Percentiles rank a stretch among this genome's conserved stretches.
These are phyloP conservation scores for Claviceps maximensis DNA, from an alignment of 2,329 filamentous ascomycete genomes.

Conservation along the genomic window DNA sequence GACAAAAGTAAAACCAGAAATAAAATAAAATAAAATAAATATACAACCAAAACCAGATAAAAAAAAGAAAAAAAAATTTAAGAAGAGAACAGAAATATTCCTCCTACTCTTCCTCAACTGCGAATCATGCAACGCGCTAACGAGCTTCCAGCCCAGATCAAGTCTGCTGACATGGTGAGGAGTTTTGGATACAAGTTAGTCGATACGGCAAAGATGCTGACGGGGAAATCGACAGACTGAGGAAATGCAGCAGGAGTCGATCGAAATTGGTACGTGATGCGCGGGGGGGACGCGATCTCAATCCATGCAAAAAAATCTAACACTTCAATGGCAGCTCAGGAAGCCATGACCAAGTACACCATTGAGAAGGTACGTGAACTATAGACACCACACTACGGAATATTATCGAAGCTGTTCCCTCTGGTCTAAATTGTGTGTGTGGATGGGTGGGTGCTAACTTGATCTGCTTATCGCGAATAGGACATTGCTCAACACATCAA, in stretches of 20 bases:
- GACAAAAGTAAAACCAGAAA: neutral
- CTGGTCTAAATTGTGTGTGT: slow-evolving; percentile 5
- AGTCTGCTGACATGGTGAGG: slow-evolving; percentile 92
- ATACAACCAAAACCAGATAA: neutral
- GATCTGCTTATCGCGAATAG: slow-evolving; percentile 30
- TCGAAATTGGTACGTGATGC: slow-evolving; percentile 71
- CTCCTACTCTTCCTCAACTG: neutral
- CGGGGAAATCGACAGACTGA: slow-evolving; percentile 52
- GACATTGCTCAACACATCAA: slow-evolving; percentile 96
- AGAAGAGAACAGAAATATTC: neutral
- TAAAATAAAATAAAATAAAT: neutral
- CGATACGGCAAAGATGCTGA: slow-evolving; percentile 14
- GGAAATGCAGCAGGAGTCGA: slow-evolving; percentile 90
- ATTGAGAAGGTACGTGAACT: slow-evolving; percentile 40
- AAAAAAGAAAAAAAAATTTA: neutral
- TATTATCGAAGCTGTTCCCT: too few species aligned
- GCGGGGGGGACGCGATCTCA: too few species aligned
- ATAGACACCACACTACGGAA: too few species aligned
- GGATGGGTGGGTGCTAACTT: too few species aligned
- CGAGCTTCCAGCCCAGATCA: slow-evolving; percentile 64
- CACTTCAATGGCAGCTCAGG: slow-evolving; percentile 34
- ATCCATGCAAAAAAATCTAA: neutral
- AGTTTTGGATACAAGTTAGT: neutral
- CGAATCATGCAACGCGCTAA: slow-evolving; percentile 5
- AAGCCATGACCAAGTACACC: slow-evolving; percentile 49